Base-by-base conservation (phyloP, 2,329 filamentous ascomycete genomes). In the Talaromyces sp. region DNA sequence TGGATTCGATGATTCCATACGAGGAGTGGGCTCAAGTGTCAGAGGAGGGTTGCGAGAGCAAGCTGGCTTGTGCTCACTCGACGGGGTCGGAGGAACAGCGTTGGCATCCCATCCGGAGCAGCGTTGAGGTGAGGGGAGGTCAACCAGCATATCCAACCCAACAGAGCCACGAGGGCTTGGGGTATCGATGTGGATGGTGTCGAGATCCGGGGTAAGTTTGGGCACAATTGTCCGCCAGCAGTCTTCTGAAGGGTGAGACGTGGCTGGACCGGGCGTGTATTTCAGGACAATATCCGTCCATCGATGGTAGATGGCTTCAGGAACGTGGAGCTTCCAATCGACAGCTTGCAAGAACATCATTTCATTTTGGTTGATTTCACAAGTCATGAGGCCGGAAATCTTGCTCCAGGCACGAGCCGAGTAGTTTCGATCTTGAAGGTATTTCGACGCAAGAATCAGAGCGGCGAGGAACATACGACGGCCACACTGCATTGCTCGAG, bases 341-440 rank as follows among this genome's bases (percentile, higher is more conserved):
- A 99, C 91, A 52, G 92, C 90, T 63, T 88, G 79, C 53, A 99
- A 83, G 73, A 97, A 99, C 19, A 90, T 87, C 74, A 95, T 88
- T 78, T 99, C 94, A 74, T 97, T 97, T 71, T 92, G 89, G 77
- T 97, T 97, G 76, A 99, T 97, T 77, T 99, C 94, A 60, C 85
- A 81, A 3, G 92, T 92, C 72, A 90, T 91, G 60, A 99, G 81
- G n/a, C 94, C 94, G 19, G 94, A 97, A 68, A 99, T 99, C 81
- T 96, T 97, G 76, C 93, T 97, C 94, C 94, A 99, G 48, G 94
- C 94, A 59, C 93, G 88, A 54, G 94, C 92, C 14, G 94, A 97
- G 77, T 96, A 99, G 78, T 97, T 99, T 67, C 93, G 88, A 74
- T 99, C 94, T 76, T 99, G 94, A 53, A 99, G 81, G 73, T 97